A percentile compares a stretch with the other conserved stretches of the same genome.
Conservation (phyloP, 305 asterid genomes). For the Stenogyne calaminthoides region DNA sequence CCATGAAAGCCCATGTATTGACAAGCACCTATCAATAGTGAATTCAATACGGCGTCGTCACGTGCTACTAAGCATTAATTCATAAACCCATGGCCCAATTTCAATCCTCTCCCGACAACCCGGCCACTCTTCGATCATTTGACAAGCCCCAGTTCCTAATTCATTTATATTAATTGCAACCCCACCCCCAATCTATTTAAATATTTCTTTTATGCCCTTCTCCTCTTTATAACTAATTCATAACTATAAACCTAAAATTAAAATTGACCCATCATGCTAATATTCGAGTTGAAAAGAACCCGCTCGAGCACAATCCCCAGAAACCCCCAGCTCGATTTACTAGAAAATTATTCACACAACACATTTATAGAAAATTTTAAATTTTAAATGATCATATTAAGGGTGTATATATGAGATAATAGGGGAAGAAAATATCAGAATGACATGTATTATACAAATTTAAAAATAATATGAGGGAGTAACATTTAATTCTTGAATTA, state of each 20-base stretch:
- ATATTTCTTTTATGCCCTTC: background rate
- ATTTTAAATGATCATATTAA: too few species aligned
- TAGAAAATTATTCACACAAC: too few species aligned
- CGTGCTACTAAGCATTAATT: slow-evolving; percentile 30
- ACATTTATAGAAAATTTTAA: too few species aligned
- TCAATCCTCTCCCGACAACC: slow-evolving; percentile 27
- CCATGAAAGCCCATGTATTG: slow-evolving; percentile 34
- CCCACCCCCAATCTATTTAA: background rate
- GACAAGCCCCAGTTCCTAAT: slow-evolving; percentile 3
- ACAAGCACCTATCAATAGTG: slow-evolving; percentile 39
- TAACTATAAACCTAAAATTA: background rate
- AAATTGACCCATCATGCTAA: background rate
- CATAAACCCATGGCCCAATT: background rate
- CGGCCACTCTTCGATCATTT: slow-evolving; percentile 31
- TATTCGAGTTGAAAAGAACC: background rate
- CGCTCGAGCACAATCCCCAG: background rate
- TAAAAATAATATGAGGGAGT: too few species aligned
- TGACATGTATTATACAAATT: too few species aligned
- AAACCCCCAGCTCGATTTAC: background rate
- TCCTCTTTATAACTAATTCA: background rate
- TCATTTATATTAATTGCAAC: slow-evolving; percentile 2
- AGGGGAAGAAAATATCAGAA: too few species aligned
- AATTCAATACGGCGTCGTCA: slow-evolving; percentile 32
- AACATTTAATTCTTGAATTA: too few species aligned
- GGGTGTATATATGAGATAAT: too few species aligned